Base-by-base conservation (phyloP, 306 rosid genomes). In the Prunus mume region DNA sequence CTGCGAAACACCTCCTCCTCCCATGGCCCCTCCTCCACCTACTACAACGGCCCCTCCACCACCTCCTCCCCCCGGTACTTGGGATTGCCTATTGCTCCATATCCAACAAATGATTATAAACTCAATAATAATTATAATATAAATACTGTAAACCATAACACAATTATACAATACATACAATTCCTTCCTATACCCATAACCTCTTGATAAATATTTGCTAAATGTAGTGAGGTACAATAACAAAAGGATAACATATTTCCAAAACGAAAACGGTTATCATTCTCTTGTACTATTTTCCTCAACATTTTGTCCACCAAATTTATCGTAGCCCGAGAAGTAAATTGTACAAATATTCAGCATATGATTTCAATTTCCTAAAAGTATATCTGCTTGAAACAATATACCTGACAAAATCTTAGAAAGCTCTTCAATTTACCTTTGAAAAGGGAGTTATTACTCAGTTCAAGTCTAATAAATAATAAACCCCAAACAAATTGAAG, bases 71-170 rank as follows among this genome's bases (percentile, higher is more conserved):
- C 82, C 93, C 18, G 89, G 90, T 47, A 81, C 64, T 76, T 86
- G 93, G 54, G 85, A 71, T 69, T 87, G 96, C 76, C 91, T 93
- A 73, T 85, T 80, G 80, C 93, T 90, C 85, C 85, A 75, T 34
- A 79, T 58, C 79, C 75, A 72, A 22, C 82, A 83, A 13, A 20
- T 13, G 79, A 72, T 2, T 61, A 76, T 65, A 60, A 65, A 46
- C 38, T 83, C 82, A 83, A 79, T 68, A 65, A 32, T 71, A 65
- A 28, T 32, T 6, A 15, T 12, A 74, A 10, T 41, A 46, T 6
- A 6, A 15, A 60, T 28, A 45, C 24, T 1, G 4, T 50, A 34
- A 81, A 24, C 63, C 15, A 79, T 54, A 57, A 11, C 61, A 74
- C n/a, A 58, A 56, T 56, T 80, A 82, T 69, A 60, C 75, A 8